These are phyloP conservation scores for Arctium minus DNA, from an alignment of 129 eudicot genomes.

Conservation along the genomic window DNA sequence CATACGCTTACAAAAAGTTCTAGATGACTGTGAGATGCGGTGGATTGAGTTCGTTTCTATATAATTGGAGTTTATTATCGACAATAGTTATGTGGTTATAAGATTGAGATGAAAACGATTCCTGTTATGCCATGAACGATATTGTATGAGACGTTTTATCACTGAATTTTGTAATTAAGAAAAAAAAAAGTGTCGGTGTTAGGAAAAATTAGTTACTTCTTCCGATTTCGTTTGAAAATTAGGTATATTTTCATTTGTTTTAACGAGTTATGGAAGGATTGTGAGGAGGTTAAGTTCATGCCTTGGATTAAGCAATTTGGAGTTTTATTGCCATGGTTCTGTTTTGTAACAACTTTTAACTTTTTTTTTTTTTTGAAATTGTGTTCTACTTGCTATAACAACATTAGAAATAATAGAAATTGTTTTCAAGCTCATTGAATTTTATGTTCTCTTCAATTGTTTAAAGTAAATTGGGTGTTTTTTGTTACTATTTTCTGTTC, in stretches of 20 bases:
- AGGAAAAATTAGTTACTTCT: neutral
- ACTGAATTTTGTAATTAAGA: neutral
- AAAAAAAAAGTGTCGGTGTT: constrained; percentile 13
- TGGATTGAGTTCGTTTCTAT: neutral
- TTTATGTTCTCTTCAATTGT: neutral
- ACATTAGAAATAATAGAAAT: neutral
- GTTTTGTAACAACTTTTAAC: neutral
- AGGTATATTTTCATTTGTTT: neutral
- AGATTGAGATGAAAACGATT: neutral
- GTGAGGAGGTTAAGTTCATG: neutral
- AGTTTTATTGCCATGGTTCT: neutral
- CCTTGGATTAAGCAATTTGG: neutral
- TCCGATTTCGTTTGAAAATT: neutral
- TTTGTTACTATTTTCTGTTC: neutral
- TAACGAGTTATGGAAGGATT: neutral
- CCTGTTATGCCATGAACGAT: neutral
- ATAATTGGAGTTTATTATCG: neutral
- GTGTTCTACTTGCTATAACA: neutral
- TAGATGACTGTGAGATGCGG: constrained; percentile 1
- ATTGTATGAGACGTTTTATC: neutral
- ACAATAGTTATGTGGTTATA: neutral
- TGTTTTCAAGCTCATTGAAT: neutral
- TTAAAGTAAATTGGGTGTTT: neutral
- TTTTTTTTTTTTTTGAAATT: neutral
- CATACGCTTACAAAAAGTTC: neutral